Evolutionary conservation across 768 basidiomycete genomes (phyloP).

Genomic region (Boletus pseudo-olivaceus): DNA sequence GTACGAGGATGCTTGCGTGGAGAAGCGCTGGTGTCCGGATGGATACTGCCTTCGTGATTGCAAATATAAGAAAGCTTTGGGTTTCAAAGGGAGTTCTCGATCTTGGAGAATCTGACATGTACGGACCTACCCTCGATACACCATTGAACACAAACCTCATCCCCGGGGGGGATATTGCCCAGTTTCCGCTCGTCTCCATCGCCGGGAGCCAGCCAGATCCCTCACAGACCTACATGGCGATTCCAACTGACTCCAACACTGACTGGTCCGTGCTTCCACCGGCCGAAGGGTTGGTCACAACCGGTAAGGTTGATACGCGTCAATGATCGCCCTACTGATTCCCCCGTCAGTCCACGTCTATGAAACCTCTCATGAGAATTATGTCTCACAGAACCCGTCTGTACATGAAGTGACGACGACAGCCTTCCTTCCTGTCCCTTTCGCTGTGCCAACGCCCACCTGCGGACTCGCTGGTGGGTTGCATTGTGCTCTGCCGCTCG

Average conservation of each 20-base stretch:
- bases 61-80: neutral
- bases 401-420: neutral
- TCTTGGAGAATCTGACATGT: neutral
- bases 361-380: neutral
- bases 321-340: neutral
- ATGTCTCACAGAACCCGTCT: neutral
- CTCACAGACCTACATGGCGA: neutral
- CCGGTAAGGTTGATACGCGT: neutral
- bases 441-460: neutral
- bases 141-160: neutral
- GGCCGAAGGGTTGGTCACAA: neutral
- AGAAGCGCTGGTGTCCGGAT: neutral
- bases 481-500: neutral
- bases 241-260: neutral
- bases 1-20: neutral
- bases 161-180: no score
- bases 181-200: no score
- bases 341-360: neutral
- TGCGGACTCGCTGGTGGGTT: neutral
- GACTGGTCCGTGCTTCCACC: neutral
- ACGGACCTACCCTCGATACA: neutral
- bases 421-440: neutral
- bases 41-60: neutral
- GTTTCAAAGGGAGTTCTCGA: neutral
- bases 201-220: neutral